Evolutionary conservation across 352 stramenopile genomes (phyloP), one percentile per base, ranked within the genome.

Genomic region (Phytophthora sp.): DNA sequence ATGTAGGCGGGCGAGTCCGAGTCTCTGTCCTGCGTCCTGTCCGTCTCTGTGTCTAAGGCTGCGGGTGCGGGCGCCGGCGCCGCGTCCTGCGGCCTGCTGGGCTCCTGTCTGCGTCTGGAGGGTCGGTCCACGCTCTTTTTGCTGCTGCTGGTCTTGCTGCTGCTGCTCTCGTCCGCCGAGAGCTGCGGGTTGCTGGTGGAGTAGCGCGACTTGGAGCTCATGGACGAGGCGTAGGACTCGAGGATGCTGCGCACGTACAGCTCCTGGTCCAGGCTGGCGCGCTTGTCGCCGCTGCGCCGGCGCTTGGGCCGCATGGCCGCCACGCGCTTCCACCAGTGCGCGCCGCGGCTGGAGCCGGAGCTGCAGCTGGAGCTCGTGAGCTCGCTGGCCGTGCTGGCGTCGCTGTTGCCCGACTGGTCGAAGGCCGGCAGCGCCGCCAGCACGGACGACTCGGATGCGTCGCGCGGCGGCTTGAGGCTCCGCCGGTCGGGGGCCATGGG

Each of bases 201-300:
- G 53, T 74, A 75, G 20, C 81, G 69, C 28, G 52, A 50, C 21
- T 52, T 73, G 46, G 82, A 91, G 39, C 79, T 87, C 54, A 91
- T 71, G 39, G 82, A 91, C 51, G 82, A 91, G 64, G 70, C 74
- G 60, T 88, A 89, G 32, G 82, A 91, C 62, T 91, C 82, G 56
- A 91, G 78, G 45, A 91, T 84, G 42, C 74, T 88, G 42, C 82
- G 77, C 57, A 89, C 76, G 60, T 88, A 89, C 30, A 89, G 58
- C 59, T 91, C 82, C 48, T 89, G 79, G 64, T 89, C 79, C 11
- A 76, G 21, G 39, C 51, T 82, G 18, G 41, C 30, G 38, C 66
- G 41, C 23, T 74, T 34, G 46, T 64, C 56, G 21, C 23, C 11
- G 27, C 50, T 58, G 39, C 26, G n/a, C 28, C 66, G 54, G 17